A percentile compares a stretch with the other conserved stretches of the same genome.
Conservation (phyloP, 768 basidiomycete genomes). For the Boletus coccyginus region DNA sequence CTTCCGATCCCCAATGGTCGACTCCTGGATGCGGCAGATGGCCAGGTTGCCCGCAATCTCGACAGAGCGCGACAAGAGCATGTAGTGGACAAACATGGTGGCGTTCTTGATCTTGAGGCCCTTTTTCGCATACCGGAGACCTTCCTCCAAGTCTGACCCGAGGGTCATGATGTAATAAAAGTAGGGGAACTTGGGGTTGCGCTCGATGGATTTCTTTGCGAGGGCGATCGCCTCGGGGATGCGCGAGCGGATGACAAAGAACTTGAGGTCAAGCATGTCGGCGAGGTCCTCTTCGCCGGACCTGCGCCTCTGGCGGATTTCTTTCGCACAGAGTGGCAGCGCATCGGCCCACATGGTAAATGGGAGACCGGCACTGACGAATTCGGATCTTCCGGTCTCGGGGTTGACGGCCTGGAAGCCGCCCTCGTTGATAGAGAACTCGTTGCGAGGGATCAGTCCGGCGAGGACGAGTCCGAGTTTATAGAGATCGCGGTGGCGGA, state of each 20-base stretch:
- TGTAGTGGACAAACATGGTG: constrained; percentile 54
- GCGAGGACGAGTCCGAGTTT: constrained; percentile 49
- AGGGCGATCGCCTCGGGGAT: constrained; percentile 46
- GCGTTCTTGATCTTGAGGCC: constrained; percentile 55
- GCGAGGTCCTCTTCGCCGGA: constrained; percentile 49
- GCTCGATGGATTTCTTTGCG: constrained; percentile 47
- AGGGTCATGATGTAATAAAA: constrained; percentile 63
- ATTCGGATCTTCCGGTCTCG: constrained; percentile 40
- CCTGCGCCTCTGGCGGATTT: constrained; percentile 45
- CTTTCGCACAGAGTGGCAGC: constrained; percentile 56
- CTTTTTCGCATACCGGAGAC: constrained; percentile 61
- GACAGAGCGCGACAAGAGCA: constrained; percentile 59
- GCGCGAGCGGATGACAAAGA: constrained; percentile 46
- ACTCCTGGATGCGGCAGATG: constrained; percentile 45
- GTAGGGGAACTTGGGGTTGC: constrained; percentile 59
- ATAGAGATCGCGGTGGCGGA: constrained; percentile 48
- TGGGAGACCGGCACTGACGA: constrained; percentile 49
- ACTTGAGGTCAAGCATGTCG: constrained; percentile 67
- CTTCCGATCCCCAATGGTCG: constrained; percentile 38
- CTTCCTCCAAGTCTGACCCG: constrained; percentile 45
- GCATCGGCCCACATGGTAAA: constrained; percentile 60
- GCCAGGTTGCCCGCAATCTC: constrained; percentile 60
- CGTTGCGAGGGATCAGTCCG: constrained; percentile 51
- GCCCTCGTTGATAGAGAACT: constrained; percentile 62
- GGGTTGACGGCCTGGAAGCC: constrained; percentile 46